Conservation (phyloP, 352 stramenopile species). For the Phytophthora foliorum region DNA sequence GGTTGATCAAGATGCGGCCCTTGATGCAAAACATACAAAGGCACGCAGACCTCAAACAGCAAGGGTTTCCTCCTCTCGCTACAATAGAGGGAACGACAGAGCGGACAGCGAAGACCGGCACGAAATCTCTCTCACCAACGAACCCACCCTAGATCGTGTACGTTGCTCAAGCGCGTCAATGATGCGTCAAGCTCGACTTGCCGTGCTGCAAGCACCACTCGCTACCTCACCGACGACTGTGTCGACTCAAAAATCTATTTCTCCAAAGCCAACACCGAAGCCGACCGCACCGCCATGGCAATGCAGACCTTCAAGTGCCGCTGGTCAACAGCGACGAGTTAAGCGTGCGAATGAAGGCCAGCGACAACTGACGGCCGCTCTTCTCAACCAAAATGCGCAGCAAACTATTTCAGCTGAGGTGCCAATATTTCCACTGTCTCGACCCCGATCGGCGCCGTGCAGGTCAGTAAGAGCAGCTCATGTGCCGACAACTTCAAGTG, state of each 20-base stretch:
- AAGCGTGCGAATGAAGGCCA: constrained; percentile 15
- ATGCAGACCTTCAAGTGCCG: constrained; percentile 21
- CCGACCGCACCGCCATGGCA: background rate
- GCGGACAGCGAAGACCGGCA: background rate
- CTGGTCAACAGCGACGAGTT: background rate
- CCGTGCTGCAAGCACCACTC: constrained; percentile 44
- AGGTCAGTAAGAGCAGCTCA: constrained; percentile 11
- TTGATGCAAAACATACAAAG: constrained; percentile 10
- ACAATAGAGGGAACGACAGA: background rate
- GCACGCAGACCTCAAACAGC: constrained; percentile 28
- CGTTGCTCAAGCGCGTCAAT: constrained; percentile 59
- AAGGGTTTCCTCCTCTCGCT: background rate
- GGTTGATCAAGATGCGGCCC: constrained; percentile 33
- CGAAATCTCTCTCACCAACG: background rate
- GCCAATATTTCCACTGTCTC: constrained; percentile 18
- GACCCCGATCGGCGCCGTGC: constrained; percentile 33
- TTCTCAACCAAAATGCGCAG: constrained; percentile 6
- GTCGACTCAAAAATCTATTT: background rate
- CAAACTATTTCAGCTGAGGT: background rate
- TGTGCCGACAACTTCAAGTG: background rate
- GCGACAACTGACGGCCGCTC: constrained; percentile 14
- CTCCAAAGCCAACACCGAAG: background rate
- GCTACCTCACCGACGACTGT: background rate
- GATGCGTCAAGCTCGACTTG: constrained; percentile 55
- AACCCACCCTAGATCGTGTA: constrained; percentile 13